A percentile compares a stretch with the other conserved stretches of the same genome.
Conservation (phyloP, 176 grass and related monocot genomes). For the Oryza glaberrima region DNA sequence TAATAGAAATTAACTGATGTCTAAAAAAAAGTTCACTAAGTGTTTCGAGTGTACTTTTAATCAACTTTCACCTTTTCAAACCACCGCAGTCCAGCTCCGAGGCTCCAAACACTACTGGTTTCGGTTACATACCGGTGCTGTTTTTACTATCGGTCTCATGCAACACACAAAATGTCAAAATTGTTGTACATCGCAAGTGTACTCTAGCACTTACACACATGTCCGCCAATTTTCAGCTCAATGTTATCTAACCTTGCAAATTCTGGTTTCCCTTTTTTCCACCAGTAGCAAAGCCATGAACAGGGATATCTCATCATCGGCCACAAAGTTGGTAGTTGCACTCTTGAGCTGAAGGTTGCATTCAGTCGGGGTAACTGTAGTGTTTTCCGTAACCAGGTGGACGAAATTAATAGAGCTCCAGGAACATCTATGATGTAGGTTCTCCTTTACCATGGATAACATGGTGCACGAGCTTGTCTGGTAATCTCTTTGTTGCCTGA, state of each 20-base stretch:
- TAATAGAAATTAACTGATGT: no score
- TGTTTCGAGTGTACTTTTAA: background rate
- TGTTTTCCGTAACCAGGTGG: background rate
- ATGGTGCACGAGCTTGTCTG: conserved; percentile 72
- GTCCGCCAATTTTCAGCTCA: conserved; percentile 5
- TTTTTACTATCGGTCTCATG: background rate
- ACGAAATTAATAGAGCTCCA: background rate
- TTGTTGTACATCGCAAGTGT: background rate
- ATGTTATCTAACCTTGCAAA: background rate
- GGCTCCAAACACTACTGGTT: background rate
- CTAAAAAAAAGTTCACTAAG: background rate
- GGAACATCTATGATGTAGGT: conserved; percentile 12
- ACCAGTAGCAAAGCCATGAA: conserved; percentile 11
- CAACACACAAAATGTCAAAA: background rate
- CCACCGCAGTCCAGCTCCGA: background rate
- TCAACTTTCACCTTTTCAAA: background rate
- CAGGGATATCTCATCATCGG: background rate
- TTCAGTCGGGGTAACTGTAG: background rate
- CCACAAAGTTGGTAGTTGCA: conserved; percentile 24
- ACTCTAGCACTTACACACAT: background rate
- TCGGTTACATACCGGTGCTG: background rate
- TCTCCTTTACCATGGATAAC: conserved; percentile 52
- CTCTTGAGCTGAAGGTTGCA: conserved; percentile 11
- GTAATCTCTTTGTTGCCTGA: conserved; percentile 76
- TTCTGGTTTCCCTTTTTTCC: background rate